These are phyloP conservation scores for Camellia granthamiana DNA, from an alignment of 148 eudicot species.

Conservation along the genomic window DNA sequence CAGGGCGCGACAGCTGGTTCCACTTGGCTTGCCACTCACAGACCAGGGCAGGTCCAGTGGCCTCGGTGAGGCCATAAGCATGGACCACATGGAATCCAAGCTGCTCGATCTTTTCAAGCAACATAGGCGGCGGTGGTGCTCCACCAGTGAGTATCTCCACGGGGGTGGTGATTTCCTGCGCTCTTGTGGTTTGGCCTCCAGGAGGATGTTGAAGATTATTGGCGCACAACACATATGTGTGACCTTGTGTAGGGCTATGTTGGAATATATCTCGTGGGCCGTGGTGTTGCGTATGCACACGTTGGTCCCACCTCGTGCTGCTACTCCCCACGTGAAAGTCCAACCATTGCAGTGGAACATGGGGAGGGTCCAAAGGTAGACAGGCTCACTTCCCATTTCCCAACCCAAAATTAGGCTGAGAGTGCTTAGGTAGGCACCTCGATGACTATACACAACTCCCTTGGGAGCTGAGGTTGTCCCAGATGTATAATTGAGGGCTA, in stretches of 20 bases:
- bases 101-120: constrained; percentile 46
- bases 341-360: constrained; percentile 99
- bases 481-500: constrained; percentile 73
- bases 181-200: constrained; percentile 47
- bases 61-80: constrained; percentile 84
- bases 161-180: constrained; percentile 17
- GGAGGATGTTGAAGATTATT: constrained; percentile 56
- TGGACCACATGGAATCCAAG: constrained; percentile 82
- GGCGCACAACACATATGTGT: constrained; percentile 97
- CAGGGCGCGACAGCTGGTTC: constrained; percentile 37
- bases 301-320: constrained; percentile 91
- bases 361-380: constrained; percentile 80
- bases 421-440: constrained; percentile 81
- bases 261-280: constrained; percentile 44
- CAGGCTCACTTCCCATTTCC: constrained; percentile 75
- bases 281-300: constrained; percentile 72
- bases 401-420: constrained; percentile 63
- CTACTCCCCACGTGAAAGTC: constrained; percentile 94
- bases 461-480: constrained; percentile 82
- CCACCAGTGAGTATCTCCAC: constrained; percentile 80
- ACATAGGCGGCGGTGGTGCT: constrained; percentile 70
- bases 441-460: constrained; percentile 81
- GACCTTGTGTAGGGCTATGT: constrained; percentile 49
- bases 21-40: constrained; percentile 79
- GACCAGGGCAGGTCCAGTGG: constrained; percentile 76